Base-by-base conservation (phyloP, 192 early-diverging fungal species). In the Ambispora gerdemannii region DNA sequence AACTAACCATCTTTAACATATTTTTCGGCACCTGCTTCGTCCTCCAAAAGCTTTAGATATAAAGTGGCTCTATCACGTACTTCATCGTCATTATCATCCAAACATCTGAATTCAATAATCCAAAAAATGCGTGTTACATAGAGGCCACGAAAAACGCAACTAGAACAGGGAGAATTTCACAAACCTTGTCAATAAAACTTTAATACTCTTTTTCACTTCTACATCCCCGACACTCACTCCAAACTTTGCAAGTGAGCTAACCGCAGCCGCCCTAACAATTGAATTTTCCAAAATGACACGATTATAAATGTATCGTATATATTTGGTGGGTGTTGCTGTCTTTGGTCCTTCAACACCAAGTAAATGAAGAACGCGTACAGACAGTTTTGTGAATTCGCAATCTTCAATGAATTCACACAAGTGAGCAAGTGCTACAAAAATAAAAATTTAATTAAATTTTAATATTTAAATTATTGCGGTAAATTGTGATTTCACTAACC, bases 391-490 rank as follows among this genome's bases (percentile, higher is more conserved):
- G 78, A 95, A 99, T 77, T 99, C 97, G 79, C 97, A 99, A 75
- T 99, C 97, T 76, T 99, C 97, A 74, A 99, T 99, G 68, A 99
- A 98, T 82, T 99, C 97, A 78, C 97, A 99, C 56, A 99, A 83
- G 69, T 98, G 93, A 10, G 91, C 90, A 53, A 99, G 84, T 43
- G 95, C 97, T 85, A 49, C 19, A 65, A 15, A 51, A 47, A 65
- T 15, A 64, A 50, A 11, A 15, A 27, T 25, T 65, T 31, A 67
- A 47, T 6, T 25, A 38, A 43, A 66, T 66, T 31, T 34, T 32
- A 19, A 25, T 38, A 10, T 70, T 36, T 32, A 0, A 32, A 10
- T 69, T 51, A 15, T 35, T 33, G 22, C 6, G 11, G n/a, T 58
- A 31, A 17, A 11, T 27, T 50, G 70, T 50, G 20, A 62, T 15